These are phyloP conservation scores for Septoria linicola DNA, from an alignment of 2,329 filamentous ascomycete genomes.

Conservation along the genomic window DNA sequence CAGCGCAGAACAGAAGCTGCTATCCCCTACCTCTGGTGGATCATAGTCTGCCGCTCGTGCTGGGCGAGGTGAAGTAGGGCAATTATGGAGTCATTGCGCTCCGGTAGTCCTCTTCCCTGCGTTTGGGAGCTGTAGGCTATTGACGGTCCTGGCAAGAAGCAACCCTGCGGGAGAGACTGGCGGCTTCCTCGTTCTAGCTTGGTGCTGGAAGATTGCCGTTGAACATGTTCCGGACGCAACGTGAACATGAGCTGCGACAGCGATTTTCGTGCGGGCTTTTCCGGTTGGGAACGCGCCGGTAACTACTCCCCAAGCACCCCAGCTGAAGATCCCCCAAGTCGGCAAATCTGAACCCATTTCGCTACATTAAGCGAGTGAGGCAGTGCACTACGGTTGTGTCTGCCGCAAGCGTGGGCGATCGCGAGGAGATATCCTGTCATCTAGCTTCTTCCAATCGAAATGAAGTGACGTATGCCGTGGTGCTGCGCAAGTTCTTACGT, in stretches of 20 bases:
- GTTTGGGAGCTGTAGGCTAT: not conserved
- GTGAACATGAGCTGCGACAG: not conserved
- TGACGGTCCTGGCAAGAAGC: not conserved
- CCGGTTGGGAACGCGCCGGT: slow-evolving; percentile 8
- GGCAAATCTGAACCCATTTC: slow-evolving; percentile 3
- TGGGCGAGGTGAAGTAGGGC: too few species aligned
- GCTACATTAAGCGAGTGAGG: slow-evolving; percentile 1
- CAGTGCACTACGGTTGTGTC: slow-evolving; percentile 11
- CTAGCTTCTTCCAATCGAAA: slow-evolving; percentile 14
- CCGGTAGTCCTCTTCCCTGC: too few species aligned
- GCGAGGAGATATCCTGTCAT: slow-evolving; percentile 6
- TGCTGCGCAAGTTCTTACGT: not conserved
- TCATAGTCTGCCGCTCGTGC: too few species aligned
- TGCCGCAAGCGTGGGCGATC: slow-evolving; percentile 22
- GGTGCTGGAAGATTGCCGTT: not conserved
- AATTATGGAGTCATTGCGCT: too few species aligned
- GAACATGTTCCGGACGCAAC: not conserved
- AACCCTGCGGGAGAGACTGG: not conserved
- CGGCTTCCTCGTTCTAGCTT: not conserved
- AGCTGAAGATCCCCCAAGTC: slow-evolving; percentile 13
- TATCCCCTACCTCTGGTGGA: too few species aligned
- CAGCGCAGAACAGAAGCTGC: too few species aligned
- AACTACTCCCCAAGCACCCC: not conserved
- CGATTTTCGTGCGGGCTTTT: not conserved
- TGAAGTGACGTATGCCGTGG: slow-evolving; percentile 15